Evolutionary conservation across 345 rosid species (phyloP).

Genomic region (Clarkia xantiana): DNA sequence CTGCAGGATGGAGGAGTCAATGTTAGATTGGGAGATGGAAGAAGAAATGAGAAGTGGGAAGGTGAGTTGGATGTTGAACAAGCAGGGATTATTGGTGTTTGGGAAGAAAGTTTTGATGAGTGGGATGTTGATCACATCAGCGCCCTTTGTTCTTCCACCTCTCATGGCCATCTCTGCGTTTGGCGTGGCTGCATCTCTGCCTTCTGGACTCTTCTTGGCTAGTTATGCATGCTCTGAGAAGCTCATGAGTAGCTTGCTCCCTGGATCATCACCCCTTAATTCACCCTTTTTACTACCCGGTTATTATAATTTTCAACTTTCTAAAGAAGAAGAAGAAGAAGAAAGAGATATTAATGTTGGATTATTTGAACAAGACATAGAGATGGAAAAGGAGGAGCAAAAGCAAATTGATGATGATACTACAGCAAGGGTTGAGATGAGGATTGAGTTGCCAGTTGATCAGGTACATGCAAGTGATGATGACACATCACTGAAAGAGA

Average conservation of each 20-base stretch:
- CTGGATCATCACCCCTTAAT: conserved; percentile 16
- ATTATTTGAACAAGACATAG: conserved; percentile 5
- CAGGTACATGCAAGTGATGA: conserved; percentile 3
- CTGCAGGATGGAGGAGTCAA: conserved; percentile 26
- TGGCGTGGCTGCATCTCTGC: conserved; percentile 44
- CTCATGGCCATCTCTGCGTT: conserved; percentile 39
- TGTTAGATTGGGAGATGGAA: conserved; percentile 17
- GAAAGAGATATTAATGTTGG: conserved; percentile 4
- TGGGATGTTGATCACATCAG: conserved; percentile 36
- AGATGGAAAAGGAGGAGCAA: conserved; percentile 9
- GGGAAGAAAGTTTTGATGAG: conserved; percentile 49
- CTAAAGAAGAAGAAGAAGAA: conserved; percentile 6
- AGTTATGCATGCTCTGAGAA: conserved; percentile 55
- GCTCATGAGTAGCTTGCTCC: conserved; percentile 59
- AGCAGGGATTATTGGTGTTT: conserved; percentile 26
- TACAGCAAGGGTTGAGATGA: conserved; percentile 7
- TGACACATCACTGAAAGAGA: conserved; percentile 1
- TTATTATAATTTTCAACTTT: conserved; percentile 3
- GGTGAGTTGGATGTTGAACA: conserved; percentile 33
- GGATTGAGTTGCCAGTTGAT: conserved; percentile 12
- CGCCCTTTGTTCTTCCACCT: conserved; percentile 54
- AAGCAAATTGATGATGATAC: conserved; percentile 10
- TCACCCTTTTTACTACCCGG: background rate
- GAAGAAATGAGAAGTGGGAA: conserved; percentile 17
- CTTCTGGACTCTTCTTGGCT: conserved; percentile 47